Evolutionary conservation across 306 rosid species (phyloP).

Genomic region (Vigna trinervia): DNA sequence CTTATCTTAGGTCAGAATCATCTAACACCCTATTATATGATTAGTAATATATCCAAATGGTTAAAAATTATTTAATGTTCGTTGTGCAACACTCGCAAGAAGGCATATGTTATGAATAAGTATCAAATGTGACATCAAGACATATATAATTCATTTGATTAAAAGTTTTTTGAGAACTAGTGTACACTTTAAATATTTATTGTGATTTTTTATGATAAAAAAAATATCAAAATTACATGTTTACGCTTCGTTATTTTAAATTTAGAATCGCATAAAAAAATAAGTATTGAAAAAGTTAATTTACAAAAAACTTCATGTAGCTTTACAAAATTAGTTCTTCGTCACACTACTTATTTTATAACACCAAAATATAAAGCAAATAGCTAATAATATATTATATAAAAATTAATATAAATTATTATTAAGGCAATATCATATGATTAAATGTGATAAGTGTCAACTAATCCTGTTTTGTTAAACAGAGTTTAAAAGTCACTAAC

Average conservation of each 20-base stretch:
- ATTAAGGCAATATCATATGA: not conserved
- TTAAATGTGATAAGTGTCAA: not conserved
- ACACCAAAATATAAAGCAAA: not conserved
- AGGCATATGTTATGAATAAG: not conserved
- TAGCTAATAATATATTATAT: not conserved
- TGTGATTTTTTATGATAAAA: too few relatives aligned
- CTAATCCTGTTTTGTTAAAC: too few relatives aligned
- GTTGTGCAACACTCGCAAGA: not conserved
- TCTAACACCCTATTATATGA: not conserved
- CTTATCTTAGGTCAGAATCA: not conserved
- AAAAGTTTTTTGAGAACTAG: too few relatives aligned
- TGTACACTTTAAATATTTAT: too few relatives aligned
- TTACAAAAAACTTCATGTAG: too few relatives aligned
- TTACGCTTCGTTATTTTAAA: too few relatives aligned
- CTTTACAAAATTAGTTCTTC: not conserved
- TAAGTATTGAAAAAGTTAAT: too few relatives aligned
- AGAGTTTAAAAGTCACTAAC: not conserved
- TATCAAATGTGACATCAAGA: not conserved
- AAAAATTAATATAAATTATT: not conserved
- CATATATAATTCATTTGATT: too few relatives aligned
- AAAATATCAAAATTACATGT: too few relatives aligned
- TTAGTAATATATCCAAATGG: slow-evolving; percentile 14
- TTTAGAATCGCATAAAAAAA: too few relatives aligned
- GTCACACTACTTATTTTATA: not conserved
- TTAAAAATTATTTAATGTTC: not conserved